Evolutionary conservation across 306 rosid species (phyloP), one percentile per base, ranked within the genome.

Genomic region (Vigna radiata): DNA sequence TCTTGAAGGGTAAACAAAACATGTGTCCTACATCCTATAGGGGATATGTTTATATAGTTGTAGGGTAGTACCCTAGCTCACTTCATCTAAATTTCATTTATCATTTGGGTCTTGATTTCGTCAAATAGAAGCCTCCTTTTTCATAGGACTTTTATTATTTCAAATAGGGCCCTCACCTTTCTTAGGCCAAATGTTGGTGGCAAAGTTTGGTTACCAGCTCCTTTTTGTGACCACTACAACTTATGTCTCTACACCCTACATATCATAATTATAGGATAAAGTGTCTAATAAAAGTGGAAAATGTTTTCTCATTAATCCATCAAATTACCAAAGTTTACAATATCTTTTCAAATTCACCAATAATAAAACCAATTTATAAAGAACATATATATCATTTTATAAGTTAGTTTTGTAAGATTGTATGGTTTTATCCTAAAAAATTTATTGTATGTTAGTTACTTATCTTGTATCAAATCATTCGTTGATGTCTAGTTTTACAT

Each of bases 171-270:
- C 76, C 76, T 79, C 62, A 43, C 75, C 86, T 79, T 83, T 82
- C 71, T 55, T 54, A 18, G 82, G 54, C 67, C 65, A 61, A 82
- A 70, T 76, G 70, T 66, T 81, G 87, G 89, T 83, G 89, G 83
- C 48, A 83, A 88, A 89, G 92, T 89, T 92, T 83, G 94, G 91
- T 86, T 69, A 89, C 89, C 91, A 71, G 84, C 94, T 80, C 84
- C 91, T 77, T 85, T 89, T 60, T 87, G 88, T 84, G 88, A 85
- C 94, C 90, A 85, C 82, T 83, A 10, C 18, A 56, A 23, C 56
- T 55, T 15, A 23, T 37, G 2, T 12, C 49, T 55, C 43, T 77
- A 64, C 64, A 61, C 83, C 68, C 76, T 48, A 1, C 21, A 29
- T 39, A 21, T 36, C 11, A 37, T 68, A 79, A 7, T 29, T 29